Evolutionary conservation across 192 early-diverging fungal species (phyloP).

Genomic region (Spinellus fusiger): DNA sequence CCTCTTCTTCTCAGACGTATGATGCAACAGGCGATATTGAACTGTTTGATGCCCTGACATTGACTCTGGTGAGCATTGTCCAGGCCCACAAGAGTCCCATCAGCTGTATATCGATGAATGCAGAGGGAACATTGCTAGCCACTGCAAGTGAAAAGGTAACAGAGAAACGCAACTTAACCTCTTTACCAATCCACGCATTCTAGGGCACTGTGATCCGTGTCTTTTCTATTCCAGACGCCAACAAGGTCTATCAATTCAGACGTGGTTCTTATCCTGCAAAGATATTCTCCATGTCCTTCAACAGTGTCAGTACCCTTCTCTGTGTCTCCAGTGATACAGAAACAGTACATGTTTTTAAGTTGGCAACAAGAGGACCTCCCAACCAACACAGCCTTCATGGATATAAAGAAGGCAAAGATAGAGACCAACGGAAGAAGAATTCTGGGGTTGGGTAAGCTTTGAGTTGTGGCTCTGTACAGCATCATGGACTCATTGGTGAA

Average conservation of each 20-base stretch:
- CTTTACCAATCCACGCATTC: not conserved
- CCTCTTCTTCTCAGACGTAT: constrained; percentile 38
- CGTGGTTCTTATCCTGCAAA: constrained; percentile 87
- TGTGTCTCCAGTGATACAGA: constrained; percentile 88
- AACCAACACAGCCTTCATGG: constrained; percentile 15
- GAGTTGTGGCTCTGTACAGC: not conserved
- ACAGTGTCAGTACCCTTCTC: constrained; percentile 58
- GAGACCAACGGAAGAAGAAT: constrained; percentile 14
- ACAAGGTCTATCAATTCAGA: constrained; percentile 89
- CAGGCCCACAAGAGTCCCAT: constrained; percentile 93
- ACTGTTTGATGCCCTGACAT: constrained; percentile 82
- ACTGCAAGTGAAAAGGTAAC: constrained; percentile 91
- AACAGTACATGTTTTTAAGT: constrained; percentile 93
- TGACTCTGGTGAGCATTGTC: constrained; percentile 90
- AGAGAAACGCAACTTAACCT: not conserved
- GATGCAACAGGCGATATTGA: constrained; percentile 76
- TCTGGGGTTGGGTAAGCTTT: constrained; percentile 35
- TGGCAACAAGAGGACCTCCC: constrained; percentile 27
- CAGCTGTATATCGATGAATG: constrained; percentile 79
- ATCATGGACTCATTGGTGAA: too few relatives aligned
- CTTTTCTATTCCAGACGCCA: constrained; percentile 79
- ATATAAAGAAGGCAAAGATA: not conserved
- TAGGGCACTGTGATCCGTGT: constrained; percentile 95
- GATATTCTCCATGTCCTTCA: constrained; percentile 92
- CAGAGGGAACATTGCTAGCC: constrained; percentile 88